Evolutionary conservation across 129 eudicot species (phyloP).

Genomic region (Kitagawia praeruptora): DNA sequence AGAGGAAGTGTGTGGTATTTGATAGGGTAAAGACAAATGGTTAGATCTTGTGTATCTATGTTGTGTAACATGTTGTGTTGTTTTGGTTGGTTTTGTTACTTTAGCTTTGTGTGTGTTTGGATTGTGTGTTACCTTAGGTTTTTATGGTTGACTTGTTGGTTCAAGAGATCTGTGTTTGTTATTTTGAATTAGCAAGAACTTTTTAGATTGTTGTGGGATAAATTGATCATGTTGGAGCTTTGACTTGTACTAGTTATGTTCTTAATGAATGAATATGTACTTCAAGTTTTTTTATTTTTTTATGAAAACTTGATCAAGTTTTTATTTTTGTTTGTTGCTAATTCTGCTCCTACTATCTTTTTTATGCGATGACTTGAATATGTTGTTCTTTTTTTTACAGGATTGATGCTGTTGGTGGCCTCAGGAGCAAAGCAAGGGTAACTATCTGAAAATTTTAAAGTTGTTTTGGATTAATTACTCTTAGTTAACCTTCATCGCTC

Average conservation of each 20-base stretch:
- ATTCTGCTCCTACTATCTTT: background rate
- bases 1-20: background rate
- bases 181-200: background rate
- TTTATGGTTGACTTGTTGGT: background rate
- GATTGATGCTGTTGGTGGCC: conserved; percentile 93
- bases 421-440: conserved; percentile 96
- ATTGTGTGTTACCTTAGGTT: background rate
- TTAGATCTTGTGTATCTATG: background rate
- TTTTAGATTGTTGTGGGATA: background rate
- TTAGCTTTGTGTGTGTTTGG: background rate
- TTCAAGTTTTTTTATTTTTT: background rate
- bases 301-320: background rate
- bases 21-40: background rate
- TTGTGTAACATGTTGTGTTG: background rate
- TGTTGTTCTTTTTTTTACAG: conserved; percentile 21
- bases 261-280: background rate
- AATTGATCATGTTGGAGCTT: background rate
- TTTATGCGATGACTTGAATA: background rate
- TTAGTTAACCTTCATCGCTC: background rate
- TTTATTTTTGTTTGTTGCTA: background rate
- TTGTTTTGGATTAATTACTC: background rate
- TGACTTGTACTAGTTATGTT: background rate
- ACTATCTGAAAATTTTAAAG: background rate
- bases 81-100: background rate
- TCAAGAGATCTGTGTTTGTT: background rate